These are phyloP conservation scores for Penicillium sp. DNA, from an alignment of 2,329 filamentous ascomycete genomes.

Conservation along the genomic window DNA sequence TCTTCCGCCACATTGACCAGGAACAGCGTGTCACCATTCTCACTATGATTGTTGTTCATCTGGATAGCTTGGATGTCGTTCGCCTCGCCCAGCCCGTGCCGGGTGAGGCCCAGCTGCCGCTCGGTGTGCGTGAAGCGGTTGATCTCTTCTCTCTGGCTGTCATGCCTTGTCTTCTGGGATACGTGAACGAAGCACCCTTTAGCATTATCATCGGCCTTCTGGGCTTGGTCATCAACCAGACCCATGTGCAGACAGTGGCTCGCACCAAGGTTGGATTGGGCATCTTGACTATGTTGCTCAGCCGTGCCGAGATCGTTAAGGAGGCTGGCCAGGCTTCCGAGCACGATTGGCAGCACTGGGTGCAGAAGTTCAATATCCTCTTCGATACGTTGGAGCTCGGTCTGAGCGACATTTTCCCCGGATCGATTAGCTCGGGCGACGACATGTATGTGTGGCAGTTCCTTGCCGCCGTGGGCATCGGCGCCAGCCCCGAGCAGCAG, in stretches of 20 bases:
- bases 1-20: conserved; percentile 88
- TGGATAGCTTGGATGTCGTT: conserved; percentile 88
- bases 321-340: conserved; percentile 68
- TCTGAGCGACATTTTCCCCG: conserved; percentile 82
- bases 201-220: conserved; percentile 88
- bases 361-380: conserved; percentile 74
- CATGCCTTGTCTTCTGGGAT: conserved; percentile 83
- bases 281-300: conserved; percentile 89
- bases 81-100: conserved; percentile 70
- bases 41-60: conserved; percentile 90
- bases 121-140: conserved; percentile 80
- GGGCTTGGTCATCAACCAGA: conserved; percentile 73
- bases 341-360: conserved; percentile 77
- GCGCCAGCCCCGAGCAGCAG: conserved; percentile 89
- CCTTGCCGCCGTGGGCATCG: conserved; percentile 89
- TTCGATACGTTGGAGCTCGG: conserved; percentile 85
- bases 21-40: conserved; percentile 89
- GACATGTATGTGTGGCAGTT: conserved; percentile 99
- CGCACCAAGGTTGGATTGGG: conserved; percentile 83
- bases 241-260: conserved; percentile 78
- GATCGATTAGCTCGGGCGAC: conserved; percentile 81
- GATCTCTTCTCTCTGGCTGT: conserved; percentile 85
- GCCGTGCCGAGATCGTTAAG: conserved; percentile 88
- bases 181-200: conserved; percentile 85
- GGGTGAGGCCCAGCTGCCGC: conserved; percentile 69